Evolutionary conservation across 2,329 filamentous ascomycete species (phyloP).

Genomic region (Emericellopsis cladophorae): DNA sequence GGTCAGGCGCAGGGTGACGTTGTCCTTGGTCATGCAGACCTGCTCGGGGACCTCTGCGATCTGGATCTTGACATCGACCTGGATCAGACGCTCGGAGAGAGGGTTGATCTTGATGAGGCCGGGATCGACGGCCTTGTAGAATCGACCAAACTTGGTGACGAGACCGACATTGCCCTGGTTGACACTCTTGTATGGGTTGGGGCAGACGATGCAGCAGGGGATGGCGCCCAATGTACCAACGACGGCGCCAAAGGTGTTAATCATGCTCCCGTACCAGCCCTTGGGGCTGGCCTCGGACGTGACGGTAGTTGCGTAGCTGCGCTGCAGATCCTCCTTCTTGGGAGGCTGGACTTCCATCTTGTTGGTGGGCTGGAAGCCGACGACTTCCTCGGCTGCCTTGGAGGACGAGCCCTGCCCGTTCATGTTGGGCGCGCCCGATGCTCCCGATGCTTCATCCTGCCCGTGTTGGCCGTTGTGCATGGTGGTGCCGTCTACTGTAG

Average conservation of each 20-base stretch:
- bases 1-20: slow-evolving; percentile 85
- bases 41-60: slow-evolving; percentile 95
- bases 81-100: slow-evolving; percentile 75
- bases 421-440: neutral
- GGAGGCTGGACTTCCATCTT: slow-evolving; percentile 69
- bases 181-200: slow-evolving; percentile 92
- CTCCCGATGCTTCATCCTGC: too few relatives aligned
- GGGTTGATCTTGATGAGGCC: slow-evolving; percentile 97
- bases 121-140: slow-evolving; percentile 91
- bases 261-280: slow-evolving; percentile 85
- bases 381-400: slow-evolving; percentile 12
- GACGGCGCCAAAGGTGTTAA: slow-evolving; percentile 60
- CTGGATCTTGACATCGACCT: slow-evolving; percentile 98
- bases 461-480: too few relatives aligned
- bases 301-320: slow-evolving; percentile 57
- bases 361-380: slow-evolving; percentile 35
- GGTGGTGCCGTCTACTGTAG: too few relatives aligned
- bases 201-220: slow-evolving; percentile 83
- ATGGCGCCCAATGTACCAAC: slow-evolving; percentile 76
- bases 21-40: slow-evolving; percentile 99
- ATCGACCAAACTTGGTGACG: slow-evolving; percentile 88
- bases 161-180: slow-evolving; percentile 88
- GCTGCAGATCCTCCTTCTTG: slow-evolving; percentile 71
- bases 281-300: slow-evolving; percentile 56
- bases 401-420: slow-evolving; percentile 12